phyloP scores from a whole-genome alignment of 345 rosid genomes.

The Adansonia digitata region DNA sequence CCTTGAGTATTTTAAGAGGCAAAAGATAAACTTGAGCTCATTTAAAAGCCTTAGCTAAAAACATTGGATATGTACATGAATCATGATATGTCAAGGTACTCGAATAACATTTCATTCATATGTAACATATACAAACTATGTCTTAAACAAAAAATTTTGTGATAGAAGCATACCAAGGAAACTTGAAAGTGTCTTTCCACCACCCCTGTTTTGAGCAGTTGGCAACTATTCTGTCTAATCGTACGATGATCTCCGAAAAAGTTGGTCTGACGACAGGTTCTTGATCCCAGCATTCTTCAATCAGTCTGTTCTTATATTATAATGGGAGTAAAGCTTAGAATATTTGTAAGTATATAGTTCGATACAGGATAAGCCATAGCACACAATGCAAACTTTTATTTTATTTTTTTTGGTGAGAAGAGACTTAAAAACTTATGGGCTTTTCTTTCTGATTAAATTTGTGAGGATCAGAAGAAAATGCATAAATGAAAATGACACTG shows the following conservation, averaged over 20 bases:
- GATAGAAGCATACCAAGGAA: conserved; percentile 70
- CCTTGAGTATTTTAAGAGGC: not conserved
- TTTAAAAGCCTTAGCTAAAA: not conserved
- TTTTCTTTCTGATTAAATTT: not conserved
- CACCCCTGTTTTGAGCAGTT: conserved; percentile 76
- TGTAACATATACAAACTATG: not conserved
- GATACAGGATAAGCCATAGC: not conserved
- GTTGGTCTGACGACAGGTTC: conserved; percentile 67
- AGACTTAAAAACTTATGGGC: not conserved
- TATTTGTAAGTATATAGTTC: not conserved
- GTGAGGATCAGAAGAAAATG: not conserved
- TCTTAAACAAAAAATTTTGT: not conserved
- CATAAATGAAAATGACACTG: not conserved
- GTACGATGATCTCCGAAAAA: conserved; percentile 74
- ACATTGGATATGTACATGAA: not conserved
- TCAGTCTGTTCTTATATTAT: conserved; percentile 46
- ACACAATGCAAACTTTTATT: too few species aligned
- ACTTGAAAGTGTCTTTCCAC: conserved; percentile 97
- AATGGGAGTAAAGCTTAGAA: not conserved
- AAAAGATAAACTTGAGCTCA: not conserved
- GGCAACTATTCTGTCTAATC: conserved; percentile 60
- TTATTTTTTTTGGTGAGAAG: not conserved
- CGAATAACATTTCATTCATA: not conserved
- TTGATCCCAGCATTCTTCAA: conserved; percentile 85
- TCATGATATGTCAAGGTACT: not conserved